These are phyloP conservation scores for Hypoxylon subgilvum DNA, from an alignment of 495 filamentous ascomycete species.

Conservation along the genomic window DNA sequence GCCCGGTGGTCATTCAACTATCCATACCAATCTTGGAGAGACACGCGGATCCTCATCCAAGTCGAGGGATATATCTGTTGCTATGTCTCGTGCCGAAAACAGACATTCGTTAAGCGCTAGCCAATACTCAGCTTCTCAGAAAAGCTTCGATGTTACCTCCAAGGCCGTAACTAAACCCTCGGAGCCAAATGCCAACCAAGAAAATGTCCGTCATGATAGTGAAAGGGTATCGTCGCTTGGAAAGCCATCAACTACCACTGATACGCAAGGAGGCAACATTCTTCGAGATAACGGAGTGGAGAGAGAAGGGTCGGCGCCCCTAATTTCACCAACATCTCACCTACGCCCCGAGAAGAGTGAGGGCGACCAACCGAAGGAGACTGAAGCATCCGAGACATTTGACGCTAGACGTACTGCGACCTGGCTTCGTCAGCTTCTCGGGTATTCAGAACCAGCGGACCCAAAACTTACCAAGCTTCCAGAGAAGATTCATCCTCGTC, in stretches of 20 bases:
- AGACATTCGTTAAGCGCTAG: conserved; percentile 13
- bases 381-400: conserved; percentile 1
- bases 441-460: conserved; percentile 21
- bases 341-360: background rate
- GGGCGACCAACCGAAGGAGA: background rate
- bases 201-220: conserved; percentile 15
- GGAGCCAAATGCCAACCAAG: conserved; percentile 20
- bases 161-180: conserved; percentile 1
- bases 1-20: background rate
- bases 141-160: conserved; percentile 14
- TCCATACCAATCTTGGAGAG: background rate
- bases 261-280: background rate
- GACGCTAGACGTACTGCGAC: conserved; percentile 22
- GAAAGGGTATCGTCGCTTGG: background rate
- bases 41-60: background rate
- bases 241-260: background rate
- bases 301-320: conserved; percentile 1
- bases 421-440: conserved; percentile 40
- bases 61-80: conserved; percentile 1
- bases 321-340: conserved; percentile 20
- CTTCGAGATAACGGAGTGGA: conserved; percentile 4
- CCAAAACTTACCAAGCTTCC: conserved; percentile 39
- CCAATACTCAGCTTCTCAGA: conserved; percentile 25
- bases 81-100: conserved; percentile 11
- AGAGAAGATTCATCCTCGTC: conserved; percentile 33